Base-by-base conservation (phyloP, 1,284 basidiomycete species). In the Marasmius tenuissimus region DNA sequence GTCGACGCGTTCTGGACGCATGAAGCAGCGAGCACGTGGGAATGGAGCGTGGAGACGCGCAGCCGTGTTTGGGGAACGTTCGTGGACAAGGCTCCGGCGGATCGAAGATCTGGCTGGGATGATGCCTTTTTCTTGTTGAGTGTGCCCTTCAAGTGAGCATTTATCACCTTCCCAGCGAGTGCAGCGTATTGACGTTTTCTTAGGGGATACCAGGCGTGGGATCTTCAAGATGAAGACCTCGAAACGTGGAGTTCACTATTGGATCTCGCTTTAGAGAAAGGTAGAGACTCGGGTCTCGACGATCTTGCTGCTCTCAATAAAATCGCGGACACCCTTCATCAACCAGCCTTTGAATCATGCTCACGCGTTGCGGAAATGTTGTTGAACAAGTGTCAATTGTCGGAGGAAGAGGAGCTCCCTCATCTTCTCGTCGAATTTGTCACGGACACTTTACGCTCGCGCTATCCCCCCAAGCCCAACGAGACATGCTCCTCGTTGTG, bases 391-490 rank as follows among this genome's bases (percentile, higher is more conserved):
- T 70, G 87, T 37, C 81, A 86, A 50, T 33, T 55, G 34, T 33
- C 33, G 12, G 76, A 83, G 62, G 65, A 71, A 14, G 83, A 85
- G 38, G 76, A 82, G 37, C 68, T 85, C 6, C 87, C 86, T 10
- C 72, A 70, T 12, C 68, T 68, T 47, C 69, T 89, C 10, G 70
- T 89, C 39, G 80, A 85, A 55, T 81, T 89, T 58, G 76, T 85
- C 55, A 85, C 86, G 63, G 81, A 84, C 45, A 83, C 83, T 0
- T 75, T 92, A 56, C 71, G 76, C 16, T 77, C 81, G 12, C 81
- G 81, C n/a, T 92, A 92, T 73, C 89, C 90, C 0, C 86, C 88
- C 0, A 81, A 81, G n/a, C 77, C 81, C 3, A 74, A 75, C 50
- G 81, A 83, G 66, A 77, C 81, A 66, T 76, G 82, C 53, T 77